Evolutionary conservation across 2,329 filamentous ascomycete genomes (phyloP).

Genomic region (Aspergillus ustus): DNA sequence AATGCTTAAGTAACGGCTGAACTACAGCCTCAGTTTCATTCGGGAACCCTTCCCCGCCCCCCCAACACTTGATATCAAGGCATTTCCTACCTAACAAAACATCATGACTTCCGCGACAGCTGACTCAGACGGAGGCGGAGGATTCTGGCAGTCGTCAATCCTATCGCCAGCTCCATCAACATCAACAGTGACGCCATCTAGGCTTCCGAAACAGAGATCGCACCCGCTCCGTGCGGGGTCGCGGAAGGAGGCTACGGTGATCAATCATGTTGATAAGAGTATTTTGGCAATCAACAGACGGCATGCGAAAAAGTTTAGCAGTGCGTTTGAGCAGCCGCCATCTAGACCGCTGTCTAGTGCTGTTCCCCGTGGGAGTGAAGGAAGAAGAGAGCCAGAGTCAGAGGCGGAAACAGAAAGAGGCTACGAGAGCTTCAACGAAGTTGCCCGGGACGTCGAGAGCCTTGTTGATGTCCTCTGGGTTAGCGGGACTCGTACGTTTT

Average conservation of each 20-base stretch:
- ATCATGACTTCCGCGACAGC: neutral
- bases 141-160: slow-evolving; percentile 42
- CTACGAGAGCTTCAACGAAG: slow-evolving; percentile 68
- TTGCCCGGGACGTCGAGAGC: slow-evolving; percentile 73
- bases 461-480: slow-evolving; percentile 84
- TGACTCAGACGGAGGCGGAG: slow-evolving; percentile 33
- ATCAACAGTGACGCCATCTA: slow-evolving; percentile 41
- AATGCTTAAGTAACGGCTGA: neutral
- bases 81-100: neutral
- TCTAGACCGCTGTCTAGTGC: neutral
- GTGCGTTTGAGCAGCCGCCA: slow-evolving; percentile 31
- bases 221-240: slow-evolving; percentile 61
- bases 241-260: slow-evolving; percentile 62
- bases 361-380: neutral
- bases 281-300: slow-evolving; percentile 57
- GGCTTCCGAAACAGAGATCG: slow-evolving; percentile 58
- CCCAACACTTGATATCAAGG: neutral
- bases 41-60: neutral
- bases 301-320: slow-evolving; percentile 57
- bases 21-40: neutral
- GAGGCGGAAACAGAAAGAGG: slow-evolving; percentile 46
- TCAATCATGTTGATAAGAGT: slow-evolving; percentile 60
- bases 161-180: slow-evolving; percentile 56
- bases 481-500: slow-evolving; percentile 76
- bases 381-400: slow-evolving; percentile 22